Evolutionary conservation across 139 green algal species (phyloP), one percentile per base, ranked within the genome.

Genomic region (Monoraphidium neglectum): DNA sequence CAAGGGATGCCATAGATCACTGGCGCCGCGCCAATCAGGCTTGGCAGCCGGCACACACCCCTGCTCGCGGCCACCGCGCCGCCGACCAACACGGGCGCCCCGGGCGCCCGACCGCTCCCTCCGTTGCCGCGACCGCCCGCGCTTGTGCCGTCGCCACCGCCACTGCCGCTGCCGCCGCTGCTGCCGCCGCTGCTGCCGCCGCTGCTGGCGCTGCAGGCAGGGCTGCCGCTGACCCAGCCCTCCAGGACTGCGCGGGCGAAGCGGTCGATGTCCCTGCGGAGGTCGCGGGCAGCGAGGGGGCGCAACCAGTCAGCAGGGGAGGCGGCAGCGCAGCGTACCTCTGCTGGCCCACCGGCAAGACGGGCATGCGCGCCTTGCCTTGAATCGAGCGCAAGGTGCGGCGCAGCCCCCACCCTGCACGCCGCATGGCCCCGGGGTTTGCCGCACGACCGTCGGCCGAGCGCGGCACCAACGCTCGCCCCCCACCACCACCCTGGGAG

Each of bases 1-100:
- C 43, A 51, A 8, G 94, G 94, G 30, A 98, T 21, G 40, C 95
- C 95, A 77, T 97, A 98, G 78, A 86, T 94, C n/a, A 98, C 92
- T 3, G 94, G 92, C 8, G 94, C 92, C 1, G 91, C 83, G 0
- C 94, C 95, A 72, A 97, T 96, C 3, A 98, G 80, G 70, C 87
- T 72, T 12, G 76, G 82, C 75, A 98, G 82, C 67, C 85, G 86
- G 86, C 95, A 98, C 21, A 86, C 86, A 0, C 10, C 43, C 3
- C 95, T 72, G 46, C 78, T 85, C 12, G 6, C 53, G 0, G 73
- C 54, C 33, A 97, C 78, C 0, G 89, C 79, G 18, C 15, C 60
- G 3, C 70, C 77, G 26, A 92, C 73, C 30, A 61, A 61, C 61
- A 64, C 51, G 10, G 26, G 23, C 28, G 30, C 23, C 23, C 30